Base-by-base conservation (phyloP, 139 green algal species). In the Pycnococcus provasolii region DNA sequence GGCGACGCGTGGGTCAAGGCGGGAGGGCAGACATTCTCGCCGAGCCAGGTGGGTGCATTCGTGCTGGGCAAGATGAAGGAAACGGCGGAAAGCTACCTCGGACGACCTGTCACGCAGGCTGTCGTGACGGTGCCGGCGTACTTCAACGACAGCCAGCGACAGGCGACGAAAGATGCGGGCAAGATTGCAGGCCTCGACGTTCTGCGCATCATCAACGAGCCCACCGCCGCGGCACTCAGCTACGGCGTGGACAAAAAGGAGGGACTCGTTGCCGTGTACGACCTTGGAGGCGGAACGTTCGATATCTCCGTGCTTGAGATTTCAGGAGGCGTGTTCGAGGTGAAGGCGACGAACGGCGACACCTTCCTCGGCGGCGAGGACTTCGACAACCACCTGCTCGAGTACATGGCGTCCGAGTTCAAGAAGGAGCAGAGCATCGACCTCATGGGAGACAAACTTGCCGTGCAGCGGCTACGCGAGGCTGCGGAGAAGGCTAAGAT, bases 171-270 rank as follows among this genome's bases (percentile, higher is more conserved):
- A 61, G 81, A 87, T 62, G 79, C 77, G 60, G 92, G 90, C 42
- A 81, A 84, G 55, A 95, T 95, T 66, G 72, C 78, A 37, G 78
- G 77, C 39, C 58, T 83, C 42, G 74, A 81, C 13, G 78, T 84
- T 42, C 58, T 95, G 76, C 86, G 93, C 62, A 99, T 99, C 86
- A 97, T 99, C 87, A 99, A 99, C 79, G 93, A 99, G 85, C 93
- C 93, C 57, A 99, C 93, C 3, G 93, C 93, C 42, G 93, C 93
- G 2, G 87, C 90, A 7, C 83, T 99, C 50, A 89, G 83, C 43
- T 99, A 98, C 70, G 93, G 93, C 61, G 81, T 83, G 13, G 90
- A 98, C 79, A 90, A 94, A 74, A 97, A 97, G 80, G 93, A 99
- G 77, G 91, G 91, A 4, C 57, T 96, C 46, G 81, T 96, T 47